Base-by-base conservation (phyloP, 495 filamentous ascomycete species). In the Lophium mytilinum region DNA sequence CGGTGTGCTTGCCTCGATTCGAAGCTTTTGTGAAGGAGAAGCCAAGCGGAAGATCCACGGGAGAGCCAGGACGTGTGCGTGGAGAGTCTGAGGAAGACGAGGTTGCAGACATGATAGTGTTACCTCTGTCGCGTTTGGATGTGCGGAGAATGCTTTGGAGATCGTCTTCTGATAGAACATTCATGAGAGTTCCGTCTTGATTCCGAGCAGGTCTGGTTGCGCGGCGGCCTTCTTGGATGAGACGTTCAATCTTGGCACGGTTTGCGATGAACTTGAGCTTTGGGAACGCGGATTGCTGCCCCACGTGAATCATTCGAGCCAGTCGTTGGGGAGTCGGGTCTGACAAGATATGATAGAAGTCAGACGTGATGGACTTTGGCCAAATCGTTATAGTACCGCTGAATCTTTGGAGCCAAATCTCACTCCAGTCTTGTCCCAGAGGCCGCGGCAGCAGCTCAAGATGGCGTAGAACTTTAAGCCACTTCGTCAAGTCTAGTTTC, bases 301-400 rank as follows among this genome's bases (percentile, higher is more conserved):
- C 94, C 21, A 86, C 82, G 47, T 87, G 84, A 9, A 98, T 78
- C 93, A 97, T 97, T 33, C 85, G 78, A 7, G 83, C 88, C 17
- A 98, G 77, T 9, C 89, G 77, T 37, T 86, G 76, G 9, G 81
- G 71, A 40, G 75, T 82, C 0, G 93, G 93, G 65, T 98, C 93
- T 7, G 82, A 83, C 9, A 98, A 76, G 66, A 98, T 94, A 63
- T 87, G 79, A 66, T 77, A 83, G 71, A 96, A 95, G 69, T 98
- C 93, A 9, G 78, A 83, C 1, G 79, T 60, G 1, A 81, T 73
- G 41, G 78, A 81, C 68, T 90, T 88, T 2, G 93, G 93, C 83
- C 93, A 97, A 63, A 98, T 89, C 9, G 94, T 98, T 56, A 97
- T 86, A 15, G 89, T 96, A 39, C 93, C 93, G 58, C 83, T 87